Conservation (phyloP, 1,284 basidiomycete genomes). For the Microbotryum saponariae region DNA sequence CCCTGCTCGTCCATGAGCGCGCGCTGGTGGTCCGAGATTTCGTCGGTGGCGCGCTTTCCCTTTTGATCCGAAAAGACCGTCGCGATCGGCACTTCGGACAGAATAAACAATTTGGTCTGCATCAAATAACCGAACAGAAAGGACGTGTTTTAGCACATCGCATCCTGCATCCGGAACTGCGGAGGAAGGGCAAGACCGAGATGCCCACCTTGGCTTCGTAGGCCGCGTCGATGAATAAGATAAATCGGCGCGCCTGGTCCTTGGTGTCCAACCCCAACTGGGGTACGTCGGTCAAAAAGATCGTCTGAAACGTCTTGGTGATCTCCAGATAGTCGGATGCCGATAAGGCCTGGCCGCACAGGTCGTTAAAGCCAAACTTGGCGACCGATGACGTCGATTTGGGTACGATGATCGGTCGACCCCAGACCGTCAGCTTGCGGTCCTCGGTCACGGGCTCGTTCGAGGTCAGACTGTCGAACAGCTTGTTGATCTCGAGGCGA, state of each 20-base stretch:
- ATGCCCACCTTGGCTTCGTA: slow-evolving; percentile 52
- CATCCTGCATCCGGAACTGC: not conserved
- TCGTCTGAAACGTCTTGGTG: slow-evolving; percentile 73
- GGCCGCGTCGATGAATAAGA: slow-evolving; percentile 90
- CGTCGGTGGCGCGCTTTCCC: slow-evolving; percentile 37
- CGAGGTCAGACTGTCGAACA: slow-evolving; percentile 63
- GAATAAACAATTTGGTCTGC: slow-evolving; percentile 80
- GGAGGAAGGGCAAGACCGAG: not conserved
- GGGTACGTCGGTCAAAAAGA: slow-evolving; percentile 82
- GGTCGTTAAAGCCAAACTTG: slow-evolving; percentile 74
- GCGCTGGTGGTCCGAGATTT: slow-evolving; percentile 70
- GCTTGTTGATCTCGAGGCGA: slow-evolving; percentile 63
- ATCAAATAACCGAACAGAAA: not conserved
- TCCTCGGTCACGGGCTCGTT: slow-evolving; percentile 55
- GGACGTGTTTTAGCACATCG: not conserved
- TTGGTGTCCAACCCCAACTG: slow-evolving; percentile 78
- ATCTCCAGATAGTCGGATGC: slow-evolving; percentile 96
- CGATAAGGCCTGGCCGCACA: slow-evolving; percentile 82
- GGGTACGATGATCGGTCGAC: slow-evolving; percentile 69
- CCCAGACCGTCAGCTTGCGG: slow-evolving; percentile 76
- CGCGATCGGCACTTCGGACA: slow-evolving; percentile 81
- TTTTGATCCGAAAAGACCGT: slow-evolving; percentile 72
- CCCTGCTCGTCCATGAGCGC: slow-evolving; percentile 81
- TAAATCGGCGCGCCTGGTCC: slow-evolving; percentile 85
- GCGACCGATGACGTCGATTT: slow-evolving; percentile 68